Base-by-base conservation (phyloP, 306 rosid genomes). In the Rosa rugosa region DNA sequence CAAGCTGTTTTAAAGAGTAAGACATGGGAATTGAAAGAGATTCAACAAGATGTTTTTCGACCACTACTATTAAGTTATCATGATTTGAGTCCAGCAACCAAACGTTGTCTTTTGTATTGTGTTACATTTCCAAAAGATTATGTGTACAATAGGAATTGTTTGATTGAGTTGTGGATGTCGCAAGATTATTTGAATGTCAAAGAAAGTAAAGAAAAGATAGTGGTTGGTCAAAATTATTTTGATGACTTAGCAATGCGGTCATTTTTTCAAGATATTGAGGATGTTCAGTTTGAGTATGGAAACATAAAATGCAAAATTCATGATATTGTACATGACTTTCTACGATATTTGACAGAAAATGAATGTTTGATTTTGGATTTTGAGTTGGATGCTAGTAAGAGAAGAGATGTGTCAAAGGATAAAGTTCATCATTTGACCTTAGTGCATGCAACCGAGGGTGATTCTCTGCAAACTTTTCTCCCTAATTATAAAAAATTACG, bases 381-480 rank as follows among this genome's bases (percentile, higher is more conserved):
- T 27, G 27, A 27, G 27, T 27, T 27, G 27, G 27, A 16, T 11
- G 10, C 4, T 13, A 62, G 8, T 16, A 11, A 2, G 12, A 36
- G 5, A 64, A 2, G 13, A 0, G 8, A 62, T 41, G 68, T 12
- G 5, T 3, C 20, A 1, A 12, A 13, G 27, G 20, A 64, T 64
- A 31, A 64, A 2, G 0, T 14, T 34, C 16, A 3, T 18, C 71
- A 40, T 66, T 20, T 66, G 49, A 38, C 49, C 6, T 8, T 66
- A 14, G 6, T 17, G 7, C 2, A 18, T 8, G 4, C 9, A 25
- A 1, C 0, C 1, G 0, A 3, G 5, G 8, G 12, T 6, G 23
- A 4, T 3, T 8, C 2, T 8, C 5, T 25, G 0, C 0, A 0
- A 3, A 0, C 0, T 42, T 0, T 18, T 27, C 20, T 10, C n/a